Base-by-base conservation (phyloP, 805 yeast genomes). In the Saitoella complicata region DNA sequence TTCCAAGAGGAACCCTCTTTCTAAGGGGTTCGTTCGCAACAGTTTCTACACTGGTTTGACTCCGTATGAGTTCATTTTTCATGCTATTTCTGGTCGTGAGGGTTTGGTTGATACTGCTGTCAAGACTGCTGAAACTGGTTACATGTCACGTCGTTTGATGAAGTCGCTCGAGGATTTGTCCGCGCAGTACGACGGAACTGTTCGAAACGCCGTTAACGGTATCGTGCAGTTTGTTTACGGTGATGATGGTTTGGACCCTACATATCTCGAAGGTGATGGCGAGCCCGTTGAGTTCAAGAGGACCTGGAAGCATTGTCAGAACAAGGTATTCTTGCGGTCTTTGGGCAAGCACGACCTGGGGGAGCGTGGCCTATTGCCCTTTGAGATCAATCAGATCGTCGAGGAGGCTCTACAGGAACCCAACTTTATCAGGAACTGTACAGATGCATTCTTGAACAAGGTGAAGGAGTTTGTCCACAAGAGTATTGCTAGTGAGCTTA, bases 101-200 rank as follows among this genome's bases (percentile, higher is more conserved):
- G 99, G 99, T 65, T 71, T 91, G 61, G 97, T 91, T 47, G 99
- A 91, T 71, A 91, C 99, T 21, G 99, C 99, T 13, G 99, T 91
- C 46, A 91, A 91, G 64, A 91, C 99, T 33, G 99, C 99, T 3
- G 99, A 91, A 62, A 88, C 98, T 4, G 97, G 97, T 59, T 87
- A 87, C 65, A 88, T 88, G 93, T 88, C 97, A 29, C 82, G 98
- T 65, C 78, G 98, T 63, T 71, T 88, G 61, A 88, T 88, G 98
- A 88, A 88, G 63, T 91, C 97, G 5, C 68, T 91, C 55, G 99
- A 91, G 66, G 99, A 91, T 67, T 70, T 91, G 60, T 84, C 95
- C 42, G 75, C 94, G 47, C 85, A 79, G 58, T 91, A 91, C 62
- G 99, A 91, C 61, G 76, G 76, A 55, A 88, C 97, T 0, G 96